phyloP scores from a whole-genome alignment of 257 asterid species.

The Plantago elongata region DNA sequence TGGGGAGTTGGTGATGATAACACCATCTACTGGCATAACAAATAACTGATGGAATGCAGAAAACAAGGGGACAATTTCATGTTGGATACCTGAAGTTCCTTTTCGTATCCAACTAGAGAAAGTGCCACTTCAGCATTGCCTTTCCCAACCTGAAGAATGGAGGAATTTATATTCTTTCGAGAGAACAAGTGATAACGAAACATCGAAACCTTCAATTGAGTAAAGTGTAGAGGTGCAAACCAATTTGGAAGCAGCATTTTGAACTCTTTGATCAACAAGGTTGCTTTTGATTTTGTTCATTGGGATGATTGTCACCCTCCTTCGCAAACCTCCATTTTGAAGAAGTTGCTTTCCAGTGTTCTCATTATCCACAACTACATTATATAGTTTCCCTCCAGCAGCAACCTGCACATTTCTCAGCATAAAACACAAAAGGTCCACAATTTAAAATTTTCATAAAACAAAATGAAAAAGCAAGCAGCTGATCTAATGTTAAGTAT shows the following conservation, averaged over 20 bases:
- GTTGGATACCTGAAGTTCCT: slow-evolving; percentile 65
- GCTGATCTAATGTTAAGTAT: slow-evolving; percentile 15
- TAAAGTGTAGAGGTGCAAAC: slow-evolving; percentile 30
- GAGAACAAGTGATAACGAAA: slow-evolving; percentile 10
- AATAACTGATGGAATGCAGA: slow-evolving; percentile 11
- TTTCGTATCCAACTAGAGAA: slow-evolving; percentile 83
- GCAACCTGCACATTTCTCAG: slow-evolving; percentile 61
- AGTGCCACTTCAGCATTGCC: slow-evolving; percentile 98
- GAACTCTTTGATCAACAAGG: slow-evolving; percentile 57
- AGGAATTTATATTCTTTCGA: slow-evolving; percentile 10
- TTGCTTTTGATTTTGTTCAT: slow-evolving; percentile 76
- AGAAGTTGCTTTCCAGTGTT: slow-evolving; percentile 84
- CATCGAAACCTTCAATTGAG: slow-evolving; percentile 1
- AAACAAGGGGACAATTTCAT: slow-evolving; percentile 3
- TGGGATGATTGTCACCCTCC: slow-evolving; percentile 93
- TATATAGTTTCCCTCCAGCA: slow-evolving; percentile 94
- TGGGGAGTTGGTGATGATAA: slow-evolving; percentile 2
- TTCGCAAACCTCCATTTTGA: slow-evolving; percentile 75
- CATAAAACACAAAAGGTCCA: slow-evolving; percentile 17
- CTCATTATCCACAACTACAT: slow-evolving; percentile 89
- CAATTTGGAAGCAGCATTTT: slow-evolving; percentile 72
- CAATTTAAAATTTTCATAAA: no score
- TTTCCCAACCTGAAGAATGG: slow-evolving; percentile 68
- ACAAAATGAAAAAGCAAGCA: slow-evolving; percentile 15
- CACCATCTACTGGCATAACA: slow-evolving; percentile 7